Evolutionary conservation across 2,329 filamentous ascomycete genomes (phyloP), one percentile per base, ranked within the genome.

Genomic region (Arthrobotrys sphaeroides): DNA sequence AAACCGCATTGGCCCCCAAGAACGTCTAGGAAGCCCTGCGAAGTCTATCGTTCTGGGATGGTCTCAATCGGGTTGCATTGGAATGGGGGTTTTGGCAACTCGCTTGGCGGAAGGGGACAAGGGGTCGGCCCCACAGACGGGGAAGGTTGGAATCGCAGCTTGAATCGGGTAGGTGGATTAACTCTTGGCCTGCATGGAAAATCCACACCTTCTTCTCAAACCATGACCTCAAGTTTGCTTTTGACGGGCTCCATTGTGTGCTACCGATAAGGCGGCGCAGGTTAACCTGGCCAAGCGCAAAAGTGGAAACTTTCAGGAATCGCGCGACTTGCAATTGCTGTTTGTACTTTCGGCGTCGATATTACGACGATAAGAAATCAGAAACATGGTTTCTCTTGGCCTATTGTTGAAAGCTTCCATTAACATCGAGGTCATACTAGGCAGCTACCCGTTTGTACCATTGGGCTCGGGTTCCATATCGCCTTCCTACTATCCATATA

Each of bases 141-240:
- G 70, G 70, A 68, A 68, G 70, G 70, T 74, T 74, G 43, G 47
- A 62, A 36, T 55, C 26, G 22, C 16, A 40, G 62, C 70, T 62
- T 62, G 43, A 74, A 74, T 74, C 70, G 70, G 70, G 70, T 67
- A 74, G 70, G 70, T 74, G 53, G 62, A 68, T 49, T 45, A n/a
- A 20, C 36, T 67, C 70, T 74, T 74, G 70, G 70, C 70, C 13
- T 38, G 36, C 62, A 53, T 67, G 53, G 69, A 40, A n/a, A 33
- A 43, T 47, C 24, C 60, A 45, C 33, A 60, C 53, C 22, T 66
- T 42, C 61, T 33, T 42, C 60, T 42, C 22, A 13, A 42, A 36
- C 49, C 64, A 38, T 51, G 65, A 43, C 38, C 12, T 24, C 28
- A 43, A 24, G 36, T 55, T 53, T 59, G 28, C 24, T 43, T 47